These are phyloP conservation scores for Gynochthodes officinalis DNA, from an alignment of 257 asterid genomes.

Conservation along the genomic window DNA sequence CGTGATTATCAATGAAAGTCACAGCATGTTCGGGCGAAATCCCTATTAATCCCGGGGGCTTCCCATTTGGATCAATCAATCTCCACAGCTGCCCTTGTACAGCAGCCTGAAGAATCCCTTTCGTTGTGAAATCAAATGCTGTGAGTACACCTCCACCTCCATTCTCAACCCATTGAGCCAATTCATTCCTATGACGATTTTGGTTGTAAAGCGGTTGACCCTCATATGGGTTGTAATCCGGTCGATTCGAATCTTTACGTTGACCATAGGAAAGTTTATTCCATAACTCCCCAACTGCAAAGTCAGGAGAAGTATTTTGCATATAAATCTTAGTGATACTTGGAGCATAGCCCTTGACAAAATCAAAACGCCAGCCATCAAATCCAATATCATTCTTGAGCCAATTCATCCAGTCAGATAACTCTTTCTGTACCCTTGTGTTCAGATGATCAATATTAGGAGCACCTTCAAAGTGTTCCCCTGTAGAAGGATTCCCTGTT, in stretches of 20 bases:
- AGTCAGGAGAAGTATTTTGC: conserved; percentile 53
- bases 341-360: conserved; percentile 62
- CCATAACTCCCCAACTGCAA: conserved; percentile 86
- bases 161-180: conserved; percentile 47
- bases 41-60: conserved; percentile 83
- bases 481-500: conserved; percentile 67
- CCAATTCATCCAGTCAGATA: conserved; percentile 91
- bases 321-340: conserved; percentile 52
- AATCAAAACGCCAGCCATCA: conserved; percentile 82
- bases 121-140: conserved; percentile 81
- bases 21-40: conserved; percentile 60
- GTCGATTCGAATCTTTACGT: conserved; percentile 49
- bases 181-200: conserved; percentile 46
- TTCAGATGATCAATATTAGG: conserved; percentile 85
- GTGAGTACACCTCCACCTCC: conserved; percentile 43
- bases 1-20: conserved; percentile 86
- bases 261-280: conserved; percentile 24
- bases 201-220: too few species aligned
- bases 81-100: conserved; percentile 73
- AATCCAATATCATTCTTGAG: conserved; percentile 69
- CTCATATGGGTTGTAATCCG: too few species aligned
- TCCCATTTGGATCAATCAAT: conserved; percentile 53
- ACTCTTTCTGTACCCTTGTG: conserved; percentile 54
- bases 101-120: conserved; percentile 75
- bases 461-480: conserved; percentile 36